phyloP scores from a whole-genome alignment of 495 filamentous ascomycete genomes.

The Cladorrhinum samala region DNA sequence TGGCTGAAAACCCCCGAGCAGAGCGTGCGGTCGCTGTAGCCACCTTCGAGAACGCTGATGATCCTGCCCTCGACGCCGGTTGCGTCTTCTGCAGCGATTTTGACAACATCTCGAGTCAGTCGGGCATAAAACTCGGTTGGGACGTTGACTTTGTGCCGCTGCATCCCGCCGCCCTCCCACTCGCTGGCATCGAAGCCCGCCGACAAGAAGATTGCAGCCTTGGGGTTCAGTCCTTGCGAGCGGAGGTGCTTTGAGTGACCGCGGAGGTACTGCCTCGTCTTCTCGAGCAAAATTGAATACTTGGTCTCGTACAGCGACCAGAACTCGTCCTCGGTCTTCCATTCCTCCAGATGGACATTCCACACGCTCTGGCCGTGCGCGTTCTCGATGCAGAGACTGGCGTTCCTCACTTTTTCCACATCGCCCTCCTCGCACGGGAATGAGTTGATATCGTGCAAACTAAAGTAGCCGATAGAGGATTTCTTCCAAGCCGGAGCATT shows the following conservation, averaged over 20 bases:
- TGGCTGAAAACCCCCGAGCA: conserved; percentile 85
- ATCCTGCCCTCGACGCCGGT: conserved; percentile 73
- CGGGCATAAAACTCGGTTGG: conserved; percentile 94
- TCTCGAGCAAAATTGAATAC: conserved; percentile 70
- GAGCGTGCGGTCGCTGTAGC: conserved; percentile 87
- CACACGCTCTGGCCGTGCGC: conserved; percentile 89
- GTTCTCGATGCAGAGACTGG: conserved; percentile 85
- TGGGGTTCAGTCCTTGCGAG: conserved; percentile 49
- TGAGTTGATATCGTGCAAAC: conserved; percentile 94
- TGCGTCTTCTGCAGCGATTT: conserved; percentile 72
- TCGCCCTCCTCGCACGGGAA: conserved; percentile 91
- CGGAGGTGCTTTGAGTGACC: conserved; percentile 58
- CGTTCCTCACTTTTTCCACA: conserved; percentile 81
- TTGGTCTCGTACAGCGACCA: conserved; percentile 77
- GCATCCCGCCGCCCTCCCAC: conserved; percentile 88
- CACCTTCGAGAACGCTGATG: conserved; percentile 90
- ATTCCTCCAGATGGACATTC: conserved; percentile 90
- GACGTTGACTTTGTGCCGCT: conserved; percentile 88
- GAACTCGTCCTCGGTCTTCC: conserved; percentile 75
- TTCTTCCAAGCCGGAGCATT: conserved; percentile 67
- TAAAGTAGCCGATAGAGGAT: conserved; percentile 89
- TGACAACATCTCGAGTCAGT: conserved; percentile 77
- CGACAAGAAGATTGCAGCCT: conserved; percentile 85
- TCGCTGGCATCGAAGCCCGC: conserved; percentile 97
- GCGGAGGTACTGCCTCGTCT: conserved; percentile 69